These are phyloP conservation scores for Pascua sp. DNA, from an alignment of 1,284 basidiomycete species.

Conservation along the genomic window DNA sequence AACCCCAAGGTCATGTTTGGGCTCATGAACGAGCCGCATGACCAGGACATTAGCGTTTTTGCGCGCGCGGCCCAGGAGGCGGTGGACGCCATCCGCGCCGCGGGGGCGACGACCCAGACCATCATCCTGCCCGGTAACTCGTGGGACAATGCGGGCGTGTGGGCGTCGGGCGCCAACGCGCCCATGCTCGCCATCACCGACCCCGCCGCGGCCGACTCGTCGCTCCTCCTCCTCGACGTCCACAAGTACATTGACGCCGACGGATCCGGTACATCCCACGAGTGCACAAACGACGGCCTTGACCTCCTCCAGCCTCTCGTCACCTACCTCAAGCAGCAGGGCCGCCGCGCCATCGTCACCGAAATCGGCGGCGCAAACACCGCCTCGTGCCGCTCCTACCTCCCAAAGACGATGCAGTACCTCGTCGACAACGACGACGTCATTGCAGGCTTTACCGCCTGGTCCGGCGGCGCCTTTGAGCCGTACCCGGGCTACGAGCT, in stretches of 20 bases:
- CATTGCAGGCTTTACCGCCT: conserved; percentile 56
- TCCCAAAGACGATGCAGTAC: conserved; percentile 54
- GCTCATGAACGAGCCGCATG: conserved; percentile 49
- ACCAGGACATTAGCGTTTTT: conserved; percentile 36
- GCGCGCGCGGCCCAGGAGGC: conserved; percentile 38
- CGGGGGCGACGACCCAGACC: conserved; percentile 41
- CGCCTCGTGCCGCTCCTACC: conserved; percentile 25
- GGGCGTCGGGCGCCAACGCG: conserved; percentile 46
- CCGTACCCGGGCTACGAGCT: conserved; percentile 29
- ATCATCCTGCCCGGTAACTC: conserved; percentile 43
- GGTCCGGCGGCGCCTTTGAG: conserved; percentile 47
- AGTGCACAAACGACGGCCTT: conserved; percentile 54
- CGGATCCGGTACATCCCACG: conserved; percentile 58
- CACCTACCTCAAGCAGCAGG: conserved; percentile 54
- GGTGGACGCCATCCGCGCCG: conserved; percentile 46
- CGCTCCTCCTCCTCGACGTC: conserved; percentile 58
- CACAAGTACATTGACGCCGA: conserved; percentile 63
- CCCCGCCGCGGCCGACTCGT: conserved; percentile 54
- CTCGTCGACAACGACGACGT: conserved; percentile 54
- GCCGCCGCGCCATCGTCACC: conserved; percentile 58
- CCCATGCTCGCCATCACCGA: conserved; percentile 56
- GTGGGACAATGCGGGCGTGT: conserved; percentile 34
- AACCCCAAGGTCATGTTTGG: conserved; percentile 56
- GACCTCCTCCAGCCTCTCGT: conserved; percentile 54
- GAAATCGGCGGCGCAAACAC: conserved; percentile 60